A percentile compares a stretch with the other conserved stretches of the same genome.
Evolutionary conservation across 2,329 filamentous ascomycete species (phyloP).

Genomic region (Microcyclospora tardicrescens): DNA sequence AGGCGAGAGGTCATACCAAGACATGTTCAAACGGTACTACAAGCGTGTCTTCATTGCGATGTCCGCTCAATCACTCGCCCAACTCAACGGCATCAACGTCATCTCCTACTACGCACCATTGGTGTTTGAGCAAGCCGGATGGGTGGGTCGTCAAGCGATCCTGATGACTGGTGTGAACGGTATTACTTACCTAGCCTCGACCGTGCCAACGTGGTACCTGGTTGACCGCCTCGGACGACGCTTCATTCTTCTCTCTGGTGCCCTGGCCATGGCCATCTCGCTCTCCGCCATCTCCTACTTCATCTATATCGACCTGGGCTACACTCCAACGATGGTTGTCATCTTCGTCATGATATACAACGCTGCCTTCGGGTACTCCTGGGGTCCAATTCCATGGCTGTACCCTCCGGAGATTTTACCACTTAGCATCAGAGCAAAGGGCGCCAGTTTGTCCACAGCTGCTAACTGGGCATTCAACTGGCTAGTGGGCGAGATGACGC

Average conservation of each 20-base stretch:
- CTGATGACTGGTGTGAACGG: slow-evolving; percentile 97
- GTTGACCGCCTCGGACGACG: slow-evolving; percentile 86
- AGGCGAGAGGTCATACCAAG: slow-evolving; percentile 76
- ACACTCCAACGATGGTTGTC: slow-evolving; percentile 75
- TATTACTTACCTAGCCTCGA: slow-evolving; percentile 80
- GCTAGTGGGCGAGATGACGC: slow-evolving; percentile 90
- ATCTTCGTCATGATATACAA: slow-evolving; percentile 98
- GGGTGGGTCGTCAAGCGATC: slow-evolving; percentile 78
- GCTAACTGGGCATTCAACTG: slow-evolving; percentile 99
- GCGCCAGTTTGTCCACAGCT: slow-evolving; percentile 87
- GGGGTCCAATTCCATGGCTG: slow-evolving; percentile 96
- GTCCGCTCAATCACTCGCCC: slow-evolving; percentile 90
- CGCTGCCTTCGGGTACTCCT: slow-evolving; percentile 90
- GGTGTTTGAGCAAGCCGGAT: slow-evolving; percentile 95
- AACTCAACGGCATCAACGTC: slow-evolving; percentile 98
- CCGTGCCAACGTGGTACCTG: slow-evolving; percentile 92
- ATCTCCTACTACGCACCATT: slow-evolving; percentile 97
- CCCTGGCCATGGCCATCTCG: slow-evolving; percentile 76
- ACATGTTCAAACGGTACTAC: slow-evolving; percentile 90
- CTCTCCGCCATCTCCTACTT: slow-evolving; percentile 90
- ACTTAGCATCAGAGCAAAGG: slow-evolving; percentile 91
- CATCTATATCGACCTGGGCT: slow-evolving; percentile 68
- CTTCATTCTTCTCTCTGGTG: slow-evolving; percentile 78
- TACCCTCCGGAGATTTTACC: slow-evolving; percentile 98
- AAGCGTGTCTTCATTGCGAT: slow-evolving; percentile 96